These are phyloP conservation scores for Clonostachys solani DNA, from an alignment of 2,329 filamentous ascomycete species.

Conservation along the genomic window DNA sequence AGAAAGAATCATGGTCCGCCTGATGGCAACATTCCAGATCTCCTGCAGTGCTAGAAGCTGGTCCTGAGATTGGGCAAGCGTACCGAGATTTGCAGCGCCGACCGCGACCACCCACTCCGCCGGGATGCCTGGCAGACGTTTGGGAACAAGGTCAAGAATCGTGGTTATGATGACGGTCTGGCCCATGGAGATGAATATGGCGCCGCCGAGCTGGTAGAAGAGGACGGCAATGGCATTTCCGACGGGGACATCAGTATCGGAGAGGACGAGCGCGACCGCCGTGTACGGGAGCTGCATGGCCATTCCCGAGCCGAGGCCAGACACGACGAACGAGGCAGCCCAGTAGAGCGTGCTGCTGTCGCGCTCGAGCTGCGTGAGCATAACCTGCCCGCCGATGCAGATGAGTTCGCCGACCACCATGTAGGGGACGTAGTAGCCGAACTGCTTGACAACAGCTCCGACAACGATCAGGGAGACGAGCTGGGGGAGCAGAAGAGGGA, in stretches of 20 bases:
- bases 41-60: no score
- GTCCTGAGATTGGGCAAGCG: no score
- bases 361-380: conserved; percentile 46
- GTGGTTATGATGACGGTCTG: no score
- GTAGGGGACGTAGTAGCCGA: not conserved
- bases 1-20: no score
- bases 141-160: no score
- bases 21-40: no score
- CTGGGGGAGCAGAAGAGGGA: conserved; percentile 30
- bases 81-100: no score
- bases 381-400: conserved; percentile 42
- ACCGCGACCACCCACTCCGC: no score
- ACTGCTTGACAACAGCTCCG: not conserved
- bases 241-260: not conserved
- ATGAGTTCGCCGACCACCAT: not conserved
- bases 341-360: conserved; percentile 40
- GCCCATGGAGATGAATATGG: no score
- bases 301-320: conserved; percentile 46
- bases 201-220: no score
- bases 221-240: no score
- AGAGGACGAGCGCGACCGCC: conserved; percentile 46
- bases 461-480: conserved; percentile 26
- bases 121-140: no score
- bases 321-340: conserved; percentile 55
- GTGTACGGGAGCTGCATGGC: conserved; percentile 42